Evolutionary conservation across 2,329 filamentous ascomycete species (phyloP), one percentile per base, ranked within the genome.

Genomic region (Epichloe baconii): DNA sequence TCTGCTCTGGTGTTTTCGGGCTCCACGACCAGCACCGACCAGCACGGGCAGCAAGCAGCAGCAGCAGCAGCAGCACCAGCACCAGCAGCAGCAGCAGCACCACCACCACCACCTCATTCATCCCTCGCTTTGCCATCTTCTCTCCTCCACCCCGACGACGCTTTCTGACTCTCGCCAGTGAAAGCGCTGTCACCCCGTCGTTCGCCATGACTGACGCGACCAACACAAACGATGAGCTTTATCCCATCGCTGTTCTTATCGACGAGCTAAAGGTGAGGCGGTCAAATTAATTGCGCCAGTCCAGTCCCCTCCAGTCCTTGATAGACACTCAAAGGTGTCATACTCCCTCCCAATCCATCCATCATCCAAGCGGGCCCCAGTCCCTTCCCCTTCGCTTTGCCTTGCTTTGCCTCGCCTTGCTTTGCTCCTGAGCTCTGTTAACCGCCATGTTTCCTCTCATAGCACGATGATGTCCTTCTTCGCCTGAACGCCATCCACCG

Each of bases 401-500:
- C 5, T 19, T 31, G 7, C 21, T 7, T 8, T 31, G 41, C 55
- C 50, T 43, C 45, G 1, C 17, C 36, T 2, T 34, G 8, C 17
- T 14, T 46, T 52, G 44, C 55, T 51, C 44, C 48, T 41, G 52
- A 52, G 50, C 45, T 52, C 53, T 56, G 57, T 59, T 64, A 59
- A 63, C 66, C 57, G 46, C 42, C 47, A 5, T 26, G 26, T 47
- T 48, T 47, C 21, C 55, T 19, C 36, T 44, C 49, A 56, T 64
- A 98, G 91, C 93, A 98, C 72, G 93, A 98, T 69, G 94, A 98
- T 78, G 93, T 98, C 61, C 81, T 97, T 59, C 83, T 98, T 68
- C 88, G 93, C 69, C 80, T 98, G 71, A 98, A 98, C 72, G 93
- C 93, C 66, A 98, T 98, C 69, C 91, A 95, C 74, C 86, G 93